Evolutionary conservation across 2,329 filamentous ascomycete species (phyloP).

Genomic region (Cyphellophora europaea): DNA sequence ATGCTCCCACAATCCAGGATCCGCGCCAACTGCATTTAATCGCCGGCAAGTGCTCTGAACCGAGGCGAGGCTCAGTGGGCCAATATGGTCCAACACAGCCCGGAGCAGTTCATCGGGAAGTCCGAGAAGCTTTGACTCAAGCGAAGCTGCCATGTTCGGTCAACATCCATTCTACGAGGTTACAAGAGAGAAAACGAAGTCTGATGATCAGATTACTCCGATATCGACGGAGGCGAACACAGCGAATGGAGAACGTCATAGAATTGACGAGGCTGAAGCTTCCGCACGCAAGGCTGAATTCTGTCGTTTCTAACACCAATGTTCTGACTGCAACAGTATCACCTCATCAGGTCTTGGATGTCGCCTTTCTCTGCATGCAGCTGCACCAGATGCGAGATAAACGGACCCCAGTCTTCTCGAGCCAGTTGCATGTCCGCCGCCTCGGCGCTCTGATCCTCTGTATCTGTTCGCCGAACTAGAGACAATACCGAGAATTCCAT

Average conservation of each 20-base stretch:
- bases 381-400: constrained; percentile 15
- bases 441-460: constrained; percentile 8
- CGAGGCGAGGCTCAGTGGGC: constrained; percentile 40
- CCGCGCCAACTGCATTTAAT: constrained; percentile 56
- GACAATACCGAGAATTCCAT: constrained; percentile 14
- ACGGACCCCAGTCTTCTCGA: constrained; percentile 18
- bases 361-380: constrained; percentile 17
- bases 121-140: too few species aligned
- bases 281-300: too few species aligned
- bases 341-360: constrained; percentile 5
- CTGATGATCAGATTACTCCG: too few species aligned
- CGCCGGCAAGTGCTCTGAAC: constrained; percentile 53
- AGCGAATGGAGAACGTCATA: too few species aligned
- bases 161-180: too few species aligned
- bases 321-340: too few species aligned
- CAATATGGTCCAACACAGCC: constrained; percentile 59
- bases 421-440: constrained; percentile 11
- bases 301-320: too few species aligned
- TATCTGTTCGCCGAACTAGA: constrained; percentile 7
- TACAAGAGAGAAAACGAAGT: too few species aligned
- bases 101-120: constrained; percentile 82
- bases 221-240: too few species aligned
- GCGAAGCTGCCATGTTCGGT: too few species aligned
- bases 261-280: too few species aligned
- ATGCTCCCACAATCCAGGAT: constrained; percentile 69